These are phyloP conservation scores for Verbena officinalis DNA, from an alignment of 257 asterid genomes.

Conservation along the genomic window DNA sequence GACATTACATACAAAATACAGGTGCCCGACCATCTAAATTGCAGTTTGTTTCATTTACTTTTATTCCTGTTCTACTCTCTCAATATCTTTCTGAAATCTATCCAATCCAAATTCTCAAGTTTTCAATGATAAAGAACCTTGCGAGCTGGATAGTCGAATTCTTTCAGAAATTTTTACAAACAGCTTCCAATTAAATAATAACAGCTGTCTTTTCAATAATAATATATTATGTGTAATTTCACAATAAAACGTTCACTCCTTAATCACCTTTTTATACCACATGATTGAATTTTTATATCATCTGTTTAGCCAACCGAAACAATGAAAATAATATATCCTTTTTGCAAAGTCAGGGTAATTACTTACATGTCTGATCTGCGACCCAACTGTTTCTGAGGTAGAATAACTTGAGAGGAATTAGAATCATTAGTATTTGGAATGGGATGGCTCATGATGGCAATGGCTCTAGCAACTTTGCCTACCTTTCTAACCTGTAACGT, in stretches of 20 bases:
- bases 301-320: conserved; percentile 19
- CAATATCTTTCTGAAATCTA: neutral
- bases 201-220: too few species aligned
- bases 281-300: conserved; percentile 9
- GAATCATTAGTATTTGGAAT: conserved; percentile 88
- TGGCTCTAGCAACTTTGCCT: conserved; percentile 91
- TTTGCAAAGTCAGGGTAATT: conserved; percentile 26
- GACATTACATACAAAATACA: neutral
- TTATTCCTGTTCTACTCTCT: neutral
- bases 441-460: conserved; percentile 96
- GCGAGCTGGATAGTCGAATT: neutral
- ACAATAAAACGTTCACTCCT: conserved; percentile 5
- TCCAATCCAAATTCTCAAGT: neutral
- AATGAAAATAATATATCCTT: conserved; percentile 1
- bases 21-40: conserved; percentile 21
- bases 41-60: neutral
- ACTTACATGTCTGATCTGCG: conserved; percentile 93
- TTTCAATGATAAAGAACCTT: neutral
- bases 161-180: neutral
- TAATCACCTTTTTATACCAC: neutral
- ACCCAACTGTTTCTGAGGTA: conserved; percentile 94
- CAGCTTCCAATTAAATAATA: too few species aligned
- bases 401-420: conserved; percentile 86
- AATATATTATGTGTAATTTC: neutral
- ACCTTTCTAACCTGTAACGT: conserved; percentile 70